Evolutionary conservation across 1,284 basidiomycete species (phyloP).

Genomic region (Phellinidium pouzarii): DNA sequence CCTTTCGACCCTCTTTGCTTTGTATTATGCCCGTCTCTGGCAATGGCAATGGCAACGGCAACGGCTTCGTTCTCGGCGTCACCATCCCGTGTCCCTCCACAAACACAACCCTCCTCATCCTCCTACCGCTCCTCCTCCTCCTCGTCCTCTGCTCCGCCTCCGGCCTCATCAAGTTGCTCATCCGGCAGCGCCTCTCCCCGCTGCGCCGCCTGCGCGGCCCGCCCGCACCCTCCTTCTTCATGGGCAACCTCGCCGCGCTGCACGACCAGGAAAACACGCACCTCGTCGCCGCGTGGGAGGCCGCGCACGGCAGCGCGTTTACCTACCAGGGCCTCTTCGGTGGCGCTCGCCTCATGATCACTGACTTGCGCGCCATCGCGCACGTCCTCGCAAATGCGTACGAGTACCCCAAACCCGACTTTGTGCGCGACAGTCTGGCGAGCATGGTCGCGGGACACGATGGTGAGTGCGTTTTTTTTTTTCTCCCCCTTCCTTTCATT

Average conservation of each 20-base stretch:
- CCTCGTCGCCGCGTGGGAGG: slow-evolving; percentile 43
- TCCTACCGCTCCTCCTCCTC: slow-evolving; percentile 18
- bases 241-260: slow-evolving; percentile 50
- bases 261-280: slow-evolving; percentile 52
- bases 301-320: slow-evolving; percentile 42
- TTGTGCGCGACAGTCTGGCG: slow-evolving; percentile 50
- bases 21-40: slow-evolving; percentile 2
- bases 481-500: neutral
- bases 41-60: slow-evolving; percentile 1
- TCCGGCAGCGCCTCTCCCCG: slow-evolving; percentile 32
- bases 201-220: slow-evolving; percentile 35
- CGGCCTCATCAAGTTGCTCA: slow-evolving; percentile 28
- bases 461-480: slow-evolving; percentile 13
- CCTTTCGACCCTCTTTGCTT: neutral
- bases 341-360: slow-evolving; percentile 48
- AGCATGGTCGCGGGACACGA: slow-evolving; percentile 45
- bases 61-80: neutral
- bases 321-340: slow-evolving; percentile 52
- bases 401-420: slow-evolving; percentile 61
- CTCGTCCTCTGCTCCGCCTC: slow-evolving; percentile 27
- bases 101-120: neutral
- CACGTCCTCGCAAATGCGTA: slow-evolving; percentile 57
- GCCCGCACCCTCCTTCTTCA: slow-evolving; percentile 38
- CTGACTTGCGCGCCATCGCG: slow-evolving; percentile 52
- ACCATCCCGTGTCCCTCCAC: neutral